These are phyloP conservation scores for Solanum boliviense DNA, from an alignment of 257 asterid genomes.

Conservation along the genomic window DNA sequence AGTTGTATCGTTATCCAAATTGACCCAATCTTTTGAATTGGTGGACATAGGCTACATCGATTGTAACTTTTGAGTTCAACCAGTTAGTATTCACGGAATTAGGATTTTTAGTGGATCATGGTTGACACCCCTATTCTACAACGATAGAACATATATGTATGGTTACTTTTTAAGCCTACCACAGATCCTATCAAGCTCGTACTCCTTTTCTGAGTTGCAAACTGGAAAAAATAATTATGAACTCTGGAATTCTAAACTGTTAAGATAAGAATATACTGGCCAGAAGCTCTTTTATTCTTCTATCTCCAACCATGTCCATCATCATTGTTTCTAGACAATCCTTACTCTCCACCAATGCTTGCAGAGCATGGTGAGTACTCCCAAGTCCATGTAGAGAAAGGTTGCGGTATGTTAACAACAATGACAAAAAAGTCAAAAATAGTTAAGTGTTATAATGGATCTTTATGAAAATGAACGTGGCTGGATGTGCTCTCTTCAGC, in stretches of 20 bases:
- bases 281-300: neutral
- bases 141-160: neutral
- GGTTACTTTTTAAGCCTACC: neutral
- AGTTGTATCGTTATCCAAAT: neutral
- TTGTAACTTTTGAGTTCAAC: neutral
- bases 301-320: neutral
- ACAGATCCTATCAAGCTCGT: neutral
- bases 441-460: neutral
- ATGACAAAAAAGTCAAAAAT: neutral
- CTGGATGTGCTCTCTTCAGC: neutral
- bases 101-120: neutral
- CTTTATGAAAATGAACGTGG: neutral
- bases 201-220: neutral
- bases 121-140: neutral
- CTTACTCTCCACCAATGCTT: neutral
- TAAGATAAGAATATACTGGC: neutral
- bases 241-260: neutral
- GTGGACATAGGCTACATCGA: neutral
- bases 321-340: neutral
- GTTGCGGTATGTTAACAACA: neutral
- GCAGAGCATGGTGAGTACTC: neutral
- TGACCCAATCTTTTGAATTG: neutral
- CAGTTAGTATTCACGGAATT: neutral
- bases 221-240: neutral
- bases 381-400: neutral